Base-by-base conservation (phyloP, 805 yeast genomes). In the Metschnikowia picachoensis region DNA sequence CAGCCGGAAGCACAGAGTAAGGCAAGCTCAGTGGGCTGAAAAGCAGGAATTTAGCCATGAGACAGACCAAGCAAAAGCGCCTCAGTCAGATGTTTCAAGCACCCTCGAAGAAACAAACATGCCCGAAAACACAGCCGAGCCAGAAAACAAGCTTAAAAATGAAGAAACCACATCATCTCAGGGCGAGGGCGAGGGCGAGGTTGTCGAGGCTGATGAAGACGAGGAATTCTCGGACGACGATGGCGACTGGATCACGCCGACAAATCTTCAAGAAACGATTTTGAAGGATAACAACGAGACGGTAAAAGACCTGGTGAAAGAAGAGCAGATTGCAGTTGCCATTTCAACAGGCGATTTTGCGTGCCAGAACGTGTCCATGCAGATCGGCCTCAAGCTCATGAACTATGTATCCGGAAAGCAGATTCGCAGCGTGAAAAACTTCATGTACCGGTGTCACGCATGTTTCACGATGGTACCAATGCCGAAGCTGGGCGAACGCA, bases 371-470 rank as follows among this genome's bases (percentile, higher is more conserved):
- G 96, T 91, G 13, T 79, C 96, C 1, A 74, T 94, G 69, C 98
- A 92, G 65, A 76, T 94, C 57, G 97, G 97, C 5, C 66, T 94
- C 47, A 85, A 87, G 54, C 73, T 92, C 55, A 85, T 94, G 82
- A 91, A 91, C 65, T 74, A 87, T 20, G 76, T 80, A 70, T 80
- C 91, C 1, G 99, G 99, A 16, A 72, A 83, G 52, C 89, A 84
- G 58, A 91, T 94, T 66, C 85, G 80, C 55, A 80, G 87, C 62
- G 85, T 94, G 30, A 78, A 95, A 63, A 88, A 85, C 70, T 91
- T 88, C 64, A 92, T 92, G 97, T 77, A 87, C 60, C 77, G 99
- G 67, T 94, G 99, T 66, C 97, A 94, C 65, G 99, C 97, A 0
- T 94, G 99, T 70, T 94, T 94, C 79, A 73, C 78, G 48, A 73